Base-by-base conservation (phyloP, 2,329 filamentous ascomycete genomes). In the Parasarocladium wereldwijsianum region DNA sequence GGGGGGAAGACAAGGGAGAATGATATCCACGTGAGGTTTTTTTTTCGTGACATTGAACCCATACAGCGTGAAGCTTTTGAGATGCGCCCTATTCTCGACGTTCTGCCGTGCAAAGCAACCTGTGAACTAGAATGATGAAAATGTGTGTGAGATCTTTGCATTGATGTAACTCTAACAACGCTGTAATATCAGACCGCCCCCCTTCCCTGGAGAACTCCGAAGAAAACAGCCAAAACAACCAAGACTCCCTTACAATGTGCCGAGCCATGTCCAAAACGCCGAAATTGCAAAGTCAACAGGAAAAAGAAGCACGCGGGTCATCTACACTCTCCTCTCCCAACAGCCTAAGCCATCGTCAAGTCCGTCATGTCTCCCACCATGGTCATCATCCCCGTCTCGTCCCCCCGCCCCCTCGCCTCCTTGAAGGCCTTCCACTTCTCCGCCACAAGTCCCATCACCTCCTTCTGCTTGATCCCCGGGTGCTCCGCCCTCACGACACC, bases 401-500 rank as follows among this genome's bases (percentile, higher is more conserved):
- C 25, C 23, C 25, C 7, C 24, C 36, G 32, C 10, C 34, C 21
- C 36, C 39, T 45, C 26, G 40, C 38, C 11, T 47, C 47, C 38
- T 55, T 52, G 43, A 61, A 62, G 33, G 64, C 58, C 33, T 65
- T 57, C 62, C 79, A 84, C 45, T 62, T 62, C 43, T 63, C 64
- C 13, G 70, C 76, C 34, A 86, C 59, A 22, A 70, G 57, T 43
- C 62, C 65, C 77, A 84, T 80, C 8, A 84, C 64, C 33, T 75
- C 70, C 42, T 74, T 77, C 44, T 77, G 74, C 10, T 63, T 62
- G 39, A 62, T 68, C 23, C 50, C 58, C 0, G 64, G 70, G 40
- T 74, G 64, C 36, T 65, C 61, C 34, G 52, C 57, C 50, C 57
- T 72, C 3, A 83, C 57, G 18, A 57, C 50, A 32, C 58, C 63